These are phyloP conservation scores for Articulospora tetracladia DNA, from an alignment of 495 filamentous ascomycete genomes.

Conservation along the genomic window DNA sequence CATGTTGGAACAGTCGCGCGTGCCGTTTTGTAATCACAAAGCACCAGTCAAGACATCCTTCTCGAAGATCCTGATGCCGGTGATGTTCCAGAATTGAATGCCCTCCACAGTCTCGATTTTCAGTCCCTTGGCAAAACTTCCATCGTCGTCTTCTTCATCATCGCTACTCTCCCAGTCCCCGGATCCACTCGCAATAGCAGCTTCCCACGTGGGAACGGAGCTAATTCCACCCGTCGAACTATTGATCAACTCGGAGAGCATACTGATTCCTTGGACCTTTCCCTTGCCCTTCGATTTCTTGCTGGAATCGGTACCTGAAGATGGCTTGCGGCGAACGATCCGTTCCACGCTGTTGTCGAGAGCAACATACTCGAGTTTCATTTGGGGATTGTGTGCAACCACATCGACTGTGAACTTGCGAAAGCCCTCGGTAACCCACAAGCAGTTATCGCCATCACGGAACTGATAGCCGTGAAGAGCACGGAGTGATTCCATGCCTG, in stretches of 20 bases:
- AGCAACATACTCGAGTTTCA: constrained; percentile 51
- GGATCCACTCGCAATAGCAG: not conserved
- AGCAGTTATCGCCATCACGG: constrained; percentile 45
- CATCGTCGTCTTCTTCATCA: constrained; percentile 33
- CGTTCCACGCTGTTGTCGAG: constrained; percentile 40
- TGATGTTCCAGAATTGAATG: constrained; percentile 42
- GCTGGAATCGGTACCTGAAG: too few species aligned
- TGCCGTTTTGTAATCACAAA: too few species aligned
- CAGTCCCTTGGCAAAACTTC: constrained; percentile 10
- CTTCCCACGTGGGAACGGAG: not conserved
- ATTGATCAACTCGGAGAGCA: not conserved
- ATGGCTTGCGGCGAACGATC: constrained; percentile 31
- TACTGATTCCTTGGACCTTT: constrained; percentile 7
- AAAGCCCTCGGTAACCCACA: constrained; percentile 43
- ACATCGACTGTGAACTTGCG: constrained; percentile 50
- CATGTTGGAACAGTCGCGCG: too few species aligned
- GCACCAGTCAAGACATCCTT: constrained; percentile 34
- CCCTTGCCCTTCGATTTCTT: constrained; percentile 19
- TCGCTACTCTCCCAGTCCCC: constrained; percentile 6
- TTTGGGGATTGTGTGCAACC: constrained; percentile 42
- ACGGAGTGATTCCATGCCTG: constrained; percentile 39
- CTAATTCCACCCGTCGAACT: not conserved
- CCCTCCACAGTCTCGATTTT: constrained; percentile 36
- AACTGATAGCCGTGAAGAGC: constrained; percentile 50
- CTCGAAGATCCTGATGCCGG: constrained; percentile 44